Percentiles rank a stretch among this genome's conserved stretches.
Evolutionary conservation across 2,329 filamentous ascomycete species (phyloP).

Genomic region (Ambrosiella cleistominuta): DNA sequence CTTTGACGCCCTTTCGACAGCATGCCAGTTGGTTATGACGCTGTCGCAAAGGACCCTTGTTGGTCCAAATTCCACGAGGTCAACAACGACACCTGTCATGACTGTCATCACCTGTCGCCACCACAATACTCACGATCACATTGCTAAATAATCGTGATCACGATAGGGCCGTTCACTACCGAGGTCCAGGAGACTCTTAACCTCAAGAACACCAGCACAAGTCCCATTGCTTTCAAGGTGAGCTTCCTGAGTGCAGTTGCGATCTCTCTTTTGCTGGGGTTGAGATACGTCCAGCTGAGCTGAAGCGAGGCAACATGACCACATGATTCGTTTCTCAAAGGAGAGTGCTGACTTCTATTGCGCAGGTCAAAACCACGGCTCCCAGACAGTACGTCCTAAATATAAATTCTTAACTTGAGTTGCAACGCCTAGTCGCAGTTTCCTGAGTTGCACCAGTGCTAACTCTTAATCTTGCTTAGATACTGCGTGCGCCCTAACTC

Average conservation of each 20-base stretch:
- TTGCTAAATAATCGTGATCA: neutral
- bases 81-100: conserved; percentile 7
- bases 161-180: conserved; percentile 44
- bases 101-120: conserved; percentile 8
- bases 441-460: conserved; percentile 15
- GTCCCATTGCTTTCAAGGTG: conserved; percentile 55
- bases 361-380: conserved; percentile 95
- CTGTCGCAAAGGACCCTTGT: conserved; percentile 4
- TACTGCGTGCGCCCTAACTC: conserved; percentile 97
- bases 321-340: neutral
- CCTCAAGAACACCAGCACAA: conserved; percentile 45
- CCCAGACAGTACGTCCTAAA: conserved; percentile 70
- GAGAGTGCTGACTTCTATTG: conserved; percentile 13
- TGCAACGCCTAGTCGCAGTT: neutral
- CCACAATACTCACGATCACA: neutral
- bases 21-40: neutral
- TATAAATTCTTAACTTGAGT: neutral
- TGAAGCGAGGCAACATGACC: neutral
- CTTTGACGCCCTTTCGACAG: conserved; percentile 6
- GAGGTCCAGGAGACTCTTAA: conserved; percentile 48
- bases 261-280: neutral
- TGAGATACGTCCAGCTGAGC: neutral
- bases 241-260: conserved; percentile 12
- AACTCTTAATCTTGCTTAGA: conserved; percentile 29
- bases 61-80: neutral